Conservation (phyloP, 106 monocot genomes). For the Dioscorea dumetorum region DNA sequence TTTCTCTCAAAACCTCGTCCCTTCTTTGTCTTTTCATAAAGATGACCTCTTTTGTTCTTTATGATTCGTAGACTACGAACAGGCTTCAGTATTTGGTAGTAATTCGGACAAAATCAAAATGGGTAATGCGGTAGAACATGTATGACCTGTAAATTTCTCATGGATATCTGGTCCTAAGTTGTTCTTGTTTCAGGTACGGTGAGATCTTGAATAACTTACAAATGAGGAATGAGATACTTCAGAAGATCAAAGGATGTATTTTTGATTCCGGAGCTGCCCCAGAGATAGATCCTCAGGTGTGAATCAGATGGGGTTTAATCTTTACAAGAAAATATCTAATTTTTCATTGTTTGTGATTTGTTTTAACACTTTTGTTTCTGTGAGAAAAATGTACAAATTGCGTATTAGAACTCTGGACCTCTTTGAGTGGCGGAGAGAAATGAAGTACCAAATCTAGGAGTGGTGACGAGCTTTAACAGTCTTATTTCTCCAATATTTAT, state of each 20-base stretch:
- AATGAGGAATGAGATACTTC: slow-evolving; percentile 52
- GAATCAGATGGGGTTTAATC: background rate
- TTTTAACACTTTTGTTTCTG: background rate
- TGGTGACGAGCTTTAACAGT: no score
- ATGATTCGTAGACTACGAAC: background rate
- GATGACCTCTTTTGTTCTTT: background rate
- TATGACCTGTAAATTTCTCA: no score
- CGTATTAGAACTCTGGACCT: background rate
- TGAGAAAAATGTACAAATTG: background rate
- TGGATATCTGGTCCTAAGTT: background rate
- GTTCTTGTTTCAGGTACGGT: slow-evolving; percentile 63
- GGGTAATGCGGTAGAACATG: no score
- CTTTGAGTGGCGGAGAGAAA: no score
- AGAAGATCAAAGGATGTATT: slow-evolving; percentile 86
- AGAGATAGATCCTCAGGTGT: slow-evolving; percentile 76
- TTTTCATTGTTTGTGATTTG: background rate
- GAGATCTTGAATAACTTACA: slow-evolving; percentile 62
- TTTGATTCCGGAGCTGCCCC: slow-evolving; percentile 84
- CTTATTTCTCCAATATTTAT: no score
- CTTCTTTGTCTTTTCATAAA: background rate
- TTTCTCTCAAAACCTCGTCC: background rate
- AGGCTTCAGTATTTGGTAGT: background rate
- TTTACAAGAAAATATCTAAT: background rate
- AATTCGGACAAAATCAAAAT: background rate
- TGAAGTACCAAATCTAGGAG: no score